Percentiles rank a stretch among this genome's conserved stretches.
phyloP scores from a whole-genome alignment of 805 yeast genomes.

The Ogataea parapolymorpha region DNA sequence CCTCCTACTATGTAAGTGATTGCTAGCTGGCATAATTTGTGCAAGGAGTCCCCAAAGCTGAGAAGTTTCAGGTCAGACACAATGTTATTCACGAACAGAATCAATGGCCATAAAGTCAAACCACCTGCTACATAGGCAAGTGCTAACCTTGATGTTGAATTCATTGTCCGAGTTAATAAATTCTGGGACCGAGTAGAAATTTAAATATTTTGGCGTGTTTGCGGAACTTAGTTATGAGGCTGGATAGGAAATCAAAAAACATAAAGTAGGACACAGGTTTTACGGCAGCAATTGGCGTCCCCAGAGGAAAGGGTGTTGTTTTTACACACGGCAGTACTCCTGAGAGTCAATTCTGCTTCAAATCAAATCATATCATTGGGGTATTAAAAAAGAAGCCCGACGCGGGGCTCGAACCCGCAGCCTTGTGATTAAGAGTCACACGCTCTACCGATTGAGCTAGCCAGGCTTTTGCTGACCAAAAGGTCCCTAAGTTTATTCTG shows the following conservation, averaged over 20 bases:
- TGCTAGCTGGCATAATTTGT: constrained; percentile 33
- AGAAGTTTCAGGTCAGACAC: not conserved
- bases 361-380: not conserved
- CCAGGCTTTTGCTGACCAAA: constrained; percentile 17
- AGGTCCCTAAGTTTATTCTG: not conserved
- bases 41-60: constrained; percentile 7
- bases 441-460: constrained; percentile 28
- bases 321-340: too few species aligned
- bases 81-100: not conserved
- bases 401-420: constrained; percentile 27
- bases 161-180: not conserved
- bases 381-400: constrained; percentile 17
- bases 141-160: not conserved
- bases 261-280: too few species aligned
- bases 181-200: too few species aligned
- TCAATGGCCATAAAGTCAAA: constrained; percentile 2
- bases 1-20: constrained; percentile 72
- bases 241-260: too few species aligned
- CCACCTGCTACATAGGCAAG: constrained; percentile 1
- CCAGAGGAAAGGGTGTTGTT: too few species aligned
- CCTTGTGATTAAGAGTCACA: constrained; percentile 28
- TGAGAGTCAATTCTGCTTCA: too few species aligned
- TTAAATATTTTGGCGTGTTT: too few species aligned
- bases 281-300: too few species aligned
- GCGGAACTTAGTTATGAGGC: too few species aligned